Base-by-base conservation (phyloP, 257 asterid genomes). In the Buddleja alternifolia region DNA sequence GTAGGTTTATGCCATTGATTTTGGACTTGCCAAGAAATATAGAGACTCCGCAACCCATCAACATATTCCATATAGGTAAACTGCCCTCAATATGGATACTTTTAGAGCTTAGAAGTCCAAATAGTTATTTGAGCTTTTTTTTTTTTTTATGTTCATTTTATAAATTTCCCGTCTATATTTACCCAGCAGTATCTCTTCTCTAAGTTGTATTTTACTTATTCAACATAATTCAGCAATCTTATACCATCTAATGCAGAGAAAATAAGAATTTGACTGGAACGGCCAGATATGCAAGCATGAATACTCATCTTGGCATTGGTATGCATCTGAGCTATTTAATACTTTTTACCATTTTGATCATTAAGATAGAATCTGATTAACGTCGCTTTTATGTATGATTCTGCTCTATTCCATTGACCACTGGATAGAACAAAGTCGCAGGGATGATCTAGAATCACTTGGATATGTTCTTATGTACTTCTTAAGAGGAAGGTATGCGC, bases 271-370 rank as follows among this genome's bases (percentile, higher is more conserved):
- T 92, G 88, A 92, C 94, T 7, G 98, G 97, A 82, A 89, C 98
- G 70, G 98, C 93, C 62, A 82, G 96, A 85, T 92, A 87, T 77
- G 97, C 98, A 29, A 93, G 98, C 82, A 87, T 90, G 88, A 93
- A 90, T 76, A 92, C 98, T 32, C 97, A 92, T 79, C 92, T 92
- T 66, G 97, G 97, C 83, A 87, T 92, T 57, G 96, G 98, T 89
- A 86, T 46, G 94, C 72, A 65, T 37, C 46, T 42, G 46, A 37
- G 46, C 47, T 51, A n/a, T 70, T 70, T 72, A 29, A n/a, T 66
- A 15, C 24, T 59, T 65, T 59, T 66, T 60, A 19, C 73, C 48
- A 14, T 20, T 69, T 48, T 48, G 42, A 61, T 59, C 17, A 75
- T 58, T 70, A 23, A 63, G 59, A 42, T 77, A 34, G 41, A 50